Evolutionary conservation across 345 rosid species (phyloP), one percentile per base, ranked within the genome.

Genomic region (Dovyalis caffra): DNA sequence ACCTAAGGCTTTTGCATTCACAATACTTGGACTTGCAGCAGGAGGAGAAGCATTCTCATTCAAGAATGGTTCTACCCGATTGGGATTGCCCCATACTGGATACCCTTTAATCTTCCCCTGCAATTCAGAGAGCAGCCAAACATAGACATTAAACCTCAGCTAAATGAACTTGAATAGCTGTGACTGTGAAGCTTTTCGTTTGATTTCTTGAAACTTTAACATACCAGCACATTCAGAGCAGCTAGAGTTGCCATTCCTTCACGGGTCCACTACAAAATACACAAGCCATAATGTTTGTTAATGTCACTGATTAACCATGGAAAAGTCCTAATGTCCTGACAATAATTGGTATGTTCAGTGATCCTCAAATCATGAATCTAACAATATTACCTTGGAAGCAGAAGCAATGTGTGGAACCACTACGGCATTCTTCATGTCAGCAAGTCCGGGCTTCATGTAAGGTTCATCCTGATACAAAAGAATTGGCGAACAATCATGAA

Each of bases 171-270:
- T 66, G 35, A 32, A 60, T 37, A 26, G n/a, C n/a, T n/a, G n/a
- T 2, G 0, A 5, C 10, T 51, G 15, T 43, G 5, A 18, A 43
- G 49, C 49, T 43, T 11, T 5, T 38, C 15, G 49, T 43, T 43
- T 43, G 49, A 43, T 43, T 43, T 43, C 15, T 40, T 25, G 8
- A 7, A 58, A 25, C 20, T 45, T 64, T 73, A 58, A 33, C 83
- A 20, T 88, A 95, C 99, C 82, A 91, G 83, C 84, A 95, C 98
- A 71, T 95, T 95, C 25, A 95, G 90, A 66, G 99, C 94, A 62
- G 98, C 94, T 72, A 92, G 86, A 1, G 97, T 88, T 57, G 99
- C 99, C 97, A 95, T 95, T 81, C 99, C 99, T 87, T 95, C 98
- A 3, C 99, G 94, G 82, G 99, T 95, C 99, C 98, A 95, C 99